These are phyloP conservation scores for Apiotrichum sp. DNA, from an alignment of 1,284 basidiomycete genomes.

Conservation along the genomic window DNA sequence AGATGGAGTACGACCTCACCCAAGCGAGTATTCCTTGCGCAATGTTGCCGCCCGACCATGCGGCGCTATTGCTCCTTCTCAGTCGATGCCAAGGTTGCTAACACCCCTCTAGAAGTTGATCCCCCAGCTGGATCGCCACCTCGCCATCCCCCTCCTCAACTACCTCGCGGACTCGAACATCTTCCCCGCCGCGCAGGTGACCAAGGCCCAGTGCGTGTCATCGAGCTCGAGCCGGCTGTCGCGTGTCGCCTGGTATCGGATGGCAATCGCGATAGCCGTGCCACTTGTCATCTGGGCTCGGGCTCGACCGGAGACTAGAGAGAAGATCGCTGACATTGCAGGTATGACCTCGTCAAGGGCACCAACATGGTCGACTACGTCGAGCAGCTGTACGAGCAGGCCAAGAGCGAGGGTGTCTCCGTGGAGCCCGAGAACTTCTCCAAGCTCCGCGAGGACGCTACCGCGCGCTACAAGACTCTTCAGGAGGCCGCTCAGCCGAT, in stretches of 20 bases:
- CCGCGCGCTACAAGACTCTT: slow-evolving; percentile 74
- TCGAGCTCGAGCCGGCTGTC: neutral
- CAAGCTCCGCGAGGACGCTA: slow-evolving; percentile 69
- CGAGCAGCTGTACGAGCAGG: slow-evolving; percentile 67
- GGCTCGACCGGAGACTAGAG: too few relatives aligned
- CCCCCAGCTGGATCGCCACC: slow-evolving; percentile 87
- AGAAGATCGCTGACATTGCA: slow-evolving; percentile 13
- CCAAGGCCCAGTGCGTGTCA: slow-evolving; percentile 43
- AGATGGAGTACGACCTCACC: slow-evolving; percentile 80
- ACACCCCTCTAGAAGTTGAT: slow-evolving; percentile 65
- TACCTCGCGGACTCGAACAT: slow-evolving; percentile 60
- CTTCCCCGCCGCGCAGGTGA: slow-evolving; percentile 41
- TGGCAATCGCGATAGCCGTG: too few relatives aligned
- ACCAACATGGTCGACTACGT: slow-evolving; percentile 96
- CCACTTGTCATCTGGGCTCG: too few relatives aligned
- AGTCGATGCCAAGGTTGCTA: neutral
- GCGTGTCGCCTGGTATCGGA: neutral
- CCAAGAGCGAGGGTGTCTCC: slow-evolving; percentile 48
- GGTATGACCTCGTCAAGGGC: slow-evolving; percentile 90
- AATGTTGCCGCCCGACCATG: neutral
- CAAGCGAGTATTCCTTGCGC: slow-evolving; percentile 33
- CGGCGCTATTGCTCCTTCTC: neutral
- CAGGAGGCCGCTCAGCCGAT: slow-evolving; percentile 87
- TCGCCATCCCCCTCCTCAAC: slow-evolving; percentile 83
- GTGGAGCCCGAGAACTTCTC: slow-evolving; percentile 58